Conservation (phyloP, 768 basidiomycete genomes). For the Postia placenta region DNA sequence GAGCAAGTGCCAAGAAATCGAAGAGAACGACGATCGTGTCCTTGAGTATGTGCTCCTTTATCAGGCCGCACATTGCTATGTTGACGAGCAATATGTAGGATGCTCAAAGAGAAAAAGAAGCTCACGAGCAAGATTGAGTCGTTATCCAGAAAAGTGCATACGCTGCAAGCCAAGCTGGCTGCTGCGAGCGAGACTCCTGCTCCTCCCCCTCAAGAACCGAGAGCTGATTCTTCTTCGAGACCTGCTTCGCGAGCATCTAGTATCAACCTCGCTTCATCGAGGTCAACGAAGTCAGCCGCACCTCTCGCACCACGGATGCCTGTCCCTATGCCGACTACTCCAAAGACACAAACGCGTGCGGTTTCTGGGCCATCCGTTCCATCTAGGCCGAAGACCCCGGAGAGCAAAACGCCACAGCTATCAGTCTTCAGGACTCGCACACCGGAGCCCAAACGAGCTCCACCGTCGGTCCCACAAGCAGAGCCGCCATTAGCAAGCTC, state of each 20-base stretch:
- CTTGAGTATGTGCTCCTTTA: conserved; percentile 54
- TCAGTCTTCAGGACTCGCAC: conserved; percentile 49
- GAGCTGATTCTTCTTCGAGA: conserved; percentile 7
- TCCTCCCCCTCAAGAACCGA: conserved; percentile 2
- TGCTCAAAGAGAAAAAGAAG: conserved; percentile 79
- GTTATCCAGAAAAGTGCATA: conserved; percentile 67
- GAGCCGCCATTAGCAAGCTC: conserved; percentile 9
- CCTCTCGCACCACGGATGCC: conserved; percentile 12
- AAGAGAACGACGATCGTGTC: conserved; percentile 77
- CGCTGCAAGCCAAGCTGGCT: conserved; percentile 60
- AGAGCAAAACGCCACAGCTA: conserved; percentile 25
- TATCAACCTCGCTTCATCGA: neutral
- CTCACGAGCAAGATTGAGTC: conserved; percentile 62
- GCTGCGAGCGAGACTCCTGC: conserved; percentile 29
- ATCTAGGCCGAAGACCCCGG: conserved; percentile 24
- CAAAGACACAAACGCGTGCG: conserved; percentile 46
- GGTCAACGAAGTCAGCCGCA: neutral
- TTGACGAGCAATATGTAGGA: conserved; percentile 32
- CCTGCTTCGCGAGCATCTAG: neutral
- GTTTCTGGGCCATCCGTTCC: conserved; percentile 15
- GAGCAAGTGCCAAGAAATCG: conserved; percentile 70
- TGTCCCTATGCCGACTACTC: conserved; percentile 28
- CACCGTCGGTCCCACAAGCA: conserved; percentile 6
- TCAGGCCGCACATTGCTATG: neutral
- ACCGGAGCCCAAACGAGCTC: conserved; percentile 33